These are phyloP conservation scores for Saccharomyces pastorianus DNA, from an alignment of 1,139 yeast species.

Conservation along the genomic window DNA sequence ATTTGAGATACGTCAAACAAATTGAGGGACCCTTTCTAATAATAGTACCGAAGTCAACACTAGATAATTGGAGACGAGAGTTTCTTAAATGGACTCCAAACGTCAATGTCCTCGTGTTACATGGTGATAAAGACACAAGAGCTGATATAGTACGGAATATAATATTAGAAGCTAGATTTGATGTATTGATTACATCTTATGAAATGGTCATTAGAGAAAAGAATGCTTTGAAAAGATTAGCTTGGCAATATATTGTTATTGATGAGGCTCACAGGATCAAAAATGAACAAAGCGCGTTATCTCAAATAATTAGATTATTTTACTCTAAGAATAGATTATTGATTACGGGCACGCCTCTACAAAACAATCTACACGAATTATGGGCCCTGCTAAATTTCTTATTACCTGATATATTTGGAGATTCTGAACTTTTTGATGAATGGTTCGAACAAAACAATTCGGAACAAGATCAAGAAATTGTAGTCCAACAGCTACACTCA, in stretches of 20 bases:
- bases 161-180: constrained; percentile 57
- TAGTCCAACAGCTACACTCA: constrained; percentile 81
- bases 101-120: constrained; percentile 56
- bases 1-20: constrained; percentile 50
- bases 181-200: constrained; percentile 64
- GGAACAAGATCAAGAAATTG: constrained; percentile 46
- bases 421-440: constrained; percentile 62
- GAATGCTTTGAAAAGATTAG: constrained; percentile 51
- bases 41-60: constrained; percentile 69
- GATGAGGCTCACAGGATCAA: constrained; percentile 81
- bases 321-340: constrained; percentile 61
- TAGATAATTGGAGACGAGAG: constrained; percentile 75
- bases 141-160: constrained; percentile 42
- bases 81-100: constrained; percentile 76
- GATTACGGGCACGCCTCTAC: constrained; percentile 77
- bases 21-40: constrained; percentile 68
- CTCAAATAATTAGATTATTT: constrained; percentile 68
- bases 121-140: constrained; percentile 67
- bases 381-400: constrained; percentile 75
- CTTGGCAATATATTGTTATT: constrained; percentile 67
- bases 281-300: constrained; percentile 64
- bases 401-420: constrained; percentile 71
- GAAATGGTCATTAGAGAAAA: constrained; percentile 74
- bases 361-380: constrained; percentile 67
- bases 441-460: constrained; percentile 48